phyloP scores from a whole-genome alignment of 2,329 filamentous ascomycete genomes.

The Cercospora sp. region DNA sequence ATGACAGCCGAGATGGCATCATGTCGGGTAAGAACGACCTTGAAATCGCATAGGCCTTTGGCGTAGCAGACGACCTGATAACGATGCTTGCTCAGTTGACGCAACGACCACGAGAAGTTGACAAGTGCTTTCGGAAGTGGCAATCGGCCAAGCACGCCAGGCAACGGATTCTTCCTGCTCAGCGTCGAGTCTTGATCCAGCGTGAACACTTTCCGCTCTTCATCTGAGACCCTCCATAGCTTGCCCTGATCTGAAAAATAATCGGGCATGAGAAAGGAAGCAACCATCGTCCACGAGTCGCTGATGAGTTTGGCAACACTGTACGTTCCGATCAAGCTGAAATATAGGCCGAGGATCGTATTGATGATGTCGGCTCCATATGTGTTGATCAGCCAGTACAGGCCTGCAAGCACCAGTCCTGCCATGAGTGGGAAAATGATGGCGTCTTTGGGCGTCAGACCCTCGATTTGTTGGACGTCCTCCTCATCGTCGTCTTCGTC shows the following conservation, averaged over 20 bases:
- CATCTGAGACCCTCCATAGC: conserved; percentile 51
- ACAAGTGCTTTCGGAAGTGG: conserved; percentile 44
- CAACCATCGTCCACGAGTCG: conserved; percentile 66
- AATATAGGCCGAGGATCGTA: conserved; percentile 79
- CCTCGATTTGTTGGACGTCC: conserved; percentile 61
- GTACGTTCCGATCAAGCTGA: conserved; percentile 75
- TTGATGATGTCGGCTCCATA: conserved; percentile 80
- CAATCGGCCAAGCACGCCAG: conserved; percentile 51
- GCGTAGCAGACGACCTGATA: conserved; percentile 55
- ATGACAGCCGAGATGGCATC: conserved; percentile 58
- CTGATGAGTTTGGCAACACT: conserved; percentile 71
- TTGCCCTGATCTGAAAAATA: conserved; percentile 60
- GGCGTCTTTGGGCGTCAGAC: conserved; percentile 73
- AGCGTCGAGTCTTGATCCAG: conserved; percentile 10
- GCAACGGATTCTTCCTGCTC: conserved; percentile 51
- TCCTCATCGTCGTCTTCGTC: conserved; percentile 54
- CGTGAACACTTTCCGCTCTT: conserved; percentile 37
- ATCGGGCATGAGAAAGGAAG: conserved; percentile 70
- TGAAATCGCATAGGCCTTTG: conserved; percentile 43
- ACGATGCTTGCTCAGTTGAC: conserved; percentile 52
- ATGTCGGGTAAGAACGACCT: conserved; percentile 55
- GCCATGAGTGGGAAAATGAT: conserved; percentile 81
- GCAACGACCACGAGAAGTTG: conserved; percentile 51
- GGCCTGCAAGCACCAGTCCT: conserved; percentile 65
- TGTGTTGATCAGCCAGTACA: conserved; percentile 90